A percentile compares a stretch with the other conserved stretches of the same genome.
phyloP scores from a whole-genome alignment of 148 eudicot genomes.

The Heliamphora exappendiculata region DNA sequence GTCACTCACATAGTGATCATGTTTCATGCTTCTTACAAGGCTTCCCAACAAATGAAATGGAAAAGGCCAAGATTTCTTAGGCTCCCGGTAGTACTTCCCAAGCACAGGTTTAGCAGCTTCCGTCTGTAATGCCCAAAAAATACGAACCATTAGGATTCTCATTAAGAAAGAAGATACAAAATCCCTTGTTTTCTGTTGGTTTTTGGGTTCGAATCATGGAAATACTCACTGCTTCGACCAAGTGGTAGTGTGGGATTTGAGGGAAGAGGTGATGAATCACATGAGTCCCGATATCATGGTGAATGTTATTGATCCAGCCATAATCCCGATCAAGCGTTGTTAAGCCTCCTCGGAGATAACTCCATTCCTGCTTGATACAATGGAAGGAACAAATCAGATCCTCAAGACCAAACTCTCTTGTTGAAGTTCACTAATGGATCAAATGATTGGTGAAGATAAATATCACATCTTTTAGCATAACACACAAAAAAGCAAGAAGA shows the following conservation, averaged over 20 bases:
- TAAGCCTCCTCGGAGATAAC: conserved; percentile 33
- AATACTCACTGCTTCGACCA: conserved; percentile 35
- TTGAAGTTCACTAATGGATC: neutral
- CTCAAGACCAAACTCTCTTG: neutral
- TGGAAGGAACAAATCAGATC: neutral
- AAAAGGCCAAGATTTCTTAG: conserved; percentile 40
- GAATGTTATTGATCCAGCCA: conserved; percentile 40
- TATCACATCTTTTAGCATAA: too few species aligned
- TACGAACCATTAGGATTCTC: neutral
- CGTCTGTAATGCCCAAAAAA: conserved; percentile 20
- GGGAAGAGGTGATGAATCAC: conserved; percentile 42
- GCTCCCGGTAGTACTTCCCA: conserved; percentile 42
- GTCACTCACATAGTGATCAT: conserved; percentile 43
- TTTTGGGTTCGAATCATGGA: neutral
- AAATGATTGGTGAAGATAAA: neutral
- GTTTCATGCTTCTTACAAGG: conserved; percentile 31
- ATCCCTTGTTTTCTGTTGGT: neutral
- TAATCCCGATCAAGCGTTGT: conserved; percentile 36
- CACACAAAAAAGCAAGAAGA: too few species aligned
- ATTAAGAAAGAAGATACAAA: neutral
- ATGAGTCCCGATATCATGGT: conserved; percentile 39
- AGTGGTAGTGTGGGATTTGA: conserved; percentile 40
- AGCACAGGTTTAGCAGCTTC: conserved; percentile 42
- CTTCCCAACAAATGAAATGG: conserved; percentile 35
- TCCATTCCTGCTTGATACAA: conserved; percentile 25